A percentile compares a stretch with the other conserved stretches of the same genome.
Conservation (phyloP, 129 eudicot genomes). For the Flaveria brownii region DNA sequence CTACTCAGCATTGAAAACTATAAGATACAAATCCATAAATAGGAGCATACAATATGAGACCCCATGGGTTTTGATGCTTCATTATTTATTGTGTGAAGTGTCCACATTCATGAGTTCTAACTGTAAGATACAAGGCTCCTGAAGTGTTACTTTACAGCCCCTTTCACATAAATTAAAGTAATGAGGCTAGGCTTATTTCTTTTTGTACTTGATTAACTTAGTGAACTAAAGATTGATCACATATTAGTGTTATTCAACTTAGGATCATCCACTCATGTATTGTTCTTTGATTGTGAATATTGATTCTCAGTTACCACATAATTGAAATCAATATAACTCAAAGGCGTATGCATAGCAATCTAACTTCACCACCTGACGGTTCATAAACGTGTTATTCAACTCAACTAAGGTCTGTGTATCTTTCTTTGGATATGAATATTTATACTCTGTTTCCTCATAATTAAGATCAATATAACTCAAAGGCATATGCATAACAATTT, state of each 20-base stretch:
- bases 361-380: not conserved
- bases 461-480: not conserved
- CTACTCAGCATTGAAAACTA: not conserved
- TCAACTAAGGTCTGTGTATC: not conserved
- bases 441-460: not conserved
- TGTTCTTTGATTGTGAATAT: not conserved
- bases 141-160: not conserved
- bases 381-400: not conserved
- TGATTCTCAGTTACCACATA: not conserved
- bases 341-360: not conserved
- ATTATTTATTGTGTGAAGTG: not conserved
- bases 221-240: not conserved
- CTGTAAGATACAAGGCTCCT: not conserved
- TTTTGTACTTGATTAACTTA: not conserved
- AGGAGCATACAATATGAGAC: not conserved
- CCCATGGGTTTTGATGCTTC: not conserved
- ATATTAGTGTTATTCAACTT: not conserved
- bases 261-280: not conserved
- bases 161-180: not conserved
- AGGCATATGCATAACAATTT: conserved; percentile 6
- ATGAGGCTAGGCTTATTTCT: not conserved
- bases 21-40: not conserved
- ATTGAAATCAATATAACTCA: not conserved
- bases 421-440: not conserved
- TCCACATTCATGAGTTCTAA: not conserved